phyloP scores from a whole-genome alignment of 768 basidiomycete species.

The Zangia roseola region DNA sequence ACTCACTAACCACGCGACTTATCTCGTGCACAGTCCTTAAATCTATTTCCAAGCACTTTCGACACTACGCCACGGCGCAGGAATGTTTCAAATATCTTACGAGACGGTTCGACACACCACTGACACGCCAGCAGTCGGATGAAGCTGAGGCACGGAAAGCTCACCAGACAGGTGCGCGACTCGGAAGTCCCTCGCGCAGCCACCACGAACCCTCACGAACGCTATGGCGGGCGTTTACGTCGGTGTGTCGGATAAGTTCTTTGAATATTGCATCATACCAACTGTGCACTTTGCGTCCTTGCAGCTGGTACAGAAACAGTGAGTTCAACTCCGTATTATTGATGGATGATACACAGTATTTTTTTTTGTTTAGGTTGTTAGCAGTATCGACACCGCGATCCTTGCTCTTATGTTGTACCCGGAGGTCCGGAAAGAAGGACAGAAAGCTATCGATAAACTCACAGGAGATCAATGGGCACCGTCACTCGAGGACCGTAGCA shows the following conservation, averaged over 20 bases:
- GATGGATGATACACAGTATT: not conserved
- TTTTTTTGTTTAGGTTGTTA: not conserved
- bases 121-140: too few relatives aligned
- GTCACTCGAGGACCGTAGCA: not conserved
- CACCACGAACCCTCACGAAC: too few relatives aligned
- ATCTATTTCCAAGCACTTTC: too few relatives aligned
- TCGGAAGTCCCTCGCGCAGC: too few relatives aligned
- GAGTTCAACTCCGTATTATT: not conserved
- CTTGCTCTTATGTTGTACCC: constrained; percentile 4
- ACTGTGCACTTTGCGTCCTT: not conserved
- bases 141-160: too few relatives aligned
- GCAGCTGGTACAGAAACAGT: constrained; percentile 7
- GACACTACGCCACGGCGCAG: too few relatives aligned
- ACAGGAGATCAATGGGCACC: not conserved
- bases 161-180: too few relatives aligned
- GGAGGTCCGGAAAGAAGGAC: constrained; percentile 1
- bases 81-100: too few relatives aligned
- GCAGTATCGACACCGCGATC: constrained; percentile 1
- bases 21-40: too few relatives aligned
- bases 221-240: constrained; percentile 5
- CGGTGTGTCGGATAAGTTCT: not conserved
- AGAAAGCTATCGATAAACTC: not conserved
- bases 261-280: not conserved
- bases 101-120: too few relatives aligned
- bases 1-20: too few relatives aligned